phyloP scores from a whole-genome alignment of 1,139 yeast genomes.

The Hansenula lynferdii region DNA sequence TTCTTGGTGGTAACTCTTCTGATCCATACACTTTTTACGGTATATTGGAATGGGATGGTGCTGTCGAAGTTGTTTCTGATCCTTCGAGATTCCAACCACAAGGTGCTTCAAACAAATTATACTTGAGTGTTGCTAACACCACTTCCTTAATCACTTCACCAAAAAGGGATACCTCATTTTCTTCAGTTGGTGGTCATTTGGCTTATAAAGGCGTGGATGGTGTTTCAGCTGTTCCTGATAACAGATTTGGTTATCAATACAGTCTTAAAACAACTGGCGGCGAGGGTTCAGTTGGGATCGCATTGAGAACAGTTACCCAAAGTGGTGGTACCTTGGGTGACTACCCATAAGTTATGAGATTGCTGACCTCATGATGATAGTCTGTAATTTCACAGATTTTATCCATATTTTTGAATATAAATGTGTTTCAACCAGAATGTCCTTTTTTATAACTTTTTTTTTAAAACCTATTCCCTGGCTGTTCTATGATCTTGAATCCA shows the following conservation, averaged over 20 bases:
- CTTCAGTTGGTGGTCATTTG: constrained; percentile 4
- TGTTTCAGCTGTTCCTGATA: constrained; percentile 3
- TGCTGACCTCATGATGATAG: too few species aligned
- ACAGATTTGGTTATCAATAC: background rate
- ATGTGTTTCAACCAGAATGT: too few species aligned
- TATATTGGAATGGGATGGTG: background rate
- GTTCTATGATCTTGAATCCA: too few species aligned
- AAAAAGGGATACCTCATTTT: background rate
- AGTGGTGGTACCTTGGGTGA: background rate
- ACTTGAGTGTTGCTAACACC: background rate
- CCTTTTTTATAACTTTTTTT: too few species aligned
- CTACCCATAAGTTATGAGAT: background rate
- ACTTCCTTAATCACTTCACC: background rate
- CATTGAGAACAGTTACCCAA: background rate
- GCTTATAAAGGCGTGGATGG: constrained; percentile 1
- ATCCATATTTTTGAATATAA: too few species aligned
- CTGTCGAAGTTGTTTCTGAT: background rate
- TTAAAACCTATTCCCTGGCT: too few species aligned
- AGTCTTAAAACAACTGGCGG: background rate
- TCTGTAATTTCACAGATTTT: too few species aligned
- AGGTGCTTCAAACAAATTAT: background rate
- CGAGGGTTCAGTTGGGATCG: background rate
- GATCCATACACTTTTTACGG: constrained; percentile 4
- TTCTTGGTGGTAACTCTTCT: background rate
- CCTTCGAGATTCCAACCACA: constrained; percentile 2